Evolutionary conservation across 495 filamentous ascomycete genomes (phyloP).

Genomic region (Penicillium canariense): DNA sequence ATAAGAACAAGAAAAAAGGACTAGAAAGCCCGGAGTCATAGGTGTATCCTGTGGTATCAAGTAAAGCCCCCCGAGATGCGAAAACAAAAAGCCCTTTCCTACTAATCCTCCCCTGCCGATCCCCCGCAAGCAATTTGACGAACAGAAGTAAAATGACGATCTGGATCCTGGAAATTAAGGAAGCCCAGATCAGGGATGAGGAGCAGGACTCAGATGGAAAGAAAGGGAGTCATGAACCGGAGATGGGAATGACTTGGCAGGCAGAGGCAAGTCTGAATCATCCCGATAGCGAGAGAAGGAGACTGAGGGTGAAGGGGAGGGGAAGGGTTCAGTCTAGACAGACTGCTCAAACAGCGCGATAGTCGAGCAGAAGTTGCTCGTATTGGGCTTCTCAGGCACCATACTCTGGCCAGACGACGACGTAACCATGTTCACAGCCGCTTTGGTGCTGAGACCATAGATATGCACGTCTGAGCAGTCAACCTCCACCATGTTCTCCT

Average conservation of each 20-base stretch:
- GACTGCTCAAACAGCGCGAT: slow-evolving; percentile 59
- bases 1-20: neutral
- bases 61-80: slow-evolving; percentile 3
- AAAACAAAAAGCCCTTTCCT: neutral
- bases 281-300: neutral
- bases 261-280: neutral
- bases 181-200: neutral
- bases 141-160: slow-evolving; percentile 4
- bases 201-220: neutral
- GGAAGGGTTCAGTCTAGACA: slow-evolving; percentile 16
- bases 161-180: neutral
- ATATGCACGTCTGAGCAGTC: slow-evolving; percentile 70
- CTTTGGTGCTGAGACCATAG: slow-evolving; percentile 84
- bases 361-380: slow-evolving; percentile 73
- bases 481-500: slow-evolving; percentile 82
- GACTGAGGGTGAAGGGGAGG: neutral
- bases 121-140: slow-evolving; percentile 4
- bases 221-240: neutral
- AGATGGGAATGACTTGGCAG: neutral
- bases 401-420: slow-evolving; percentile 44
- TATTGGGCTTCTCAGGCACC: slow-evolving; percentile 64
- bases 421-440: slow-evolving; percentile 80
- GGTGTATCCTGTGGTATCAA: slow-evolving; percentile 16
- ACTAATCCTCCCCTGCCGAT: neutral
- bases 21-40: neutral